phyloP scores from a whole-genome alignment of 208 protist species.

The Leishmania lainsoni region DNA sequence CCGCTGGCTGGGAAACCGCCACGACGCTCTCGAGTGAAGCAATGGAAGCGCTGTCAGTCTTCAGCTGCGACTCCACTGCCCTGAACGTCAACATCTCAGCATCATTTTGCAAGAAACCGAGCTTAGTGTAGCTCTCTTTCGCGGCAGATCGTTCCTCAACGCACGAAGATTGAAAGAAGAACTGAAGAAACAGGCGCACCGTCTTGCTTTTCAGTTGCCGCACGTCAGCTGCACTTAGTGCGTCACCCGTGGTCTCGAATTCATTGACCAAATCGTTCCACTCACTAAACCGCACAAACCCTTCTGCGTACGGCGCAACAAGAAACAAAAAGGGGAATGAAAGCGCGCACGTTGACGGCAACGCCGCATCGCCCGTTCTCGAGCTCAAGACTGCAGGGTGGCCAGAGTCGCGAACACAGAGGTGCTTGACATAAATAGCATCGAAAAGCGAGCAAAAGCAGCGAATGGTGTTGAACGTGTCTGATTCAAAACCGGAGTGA shows the following conservation, averaged over 20 bases:
- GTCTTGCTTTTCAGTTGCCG: slow-evolving; percentile 26
- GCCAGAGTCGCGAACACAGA: slow-evolving; percentile 13
- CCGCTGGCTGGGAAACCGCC: not conserved
- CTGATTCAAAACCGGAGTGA: slow-evolving; percentile 51
- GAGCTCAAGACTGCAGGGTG: slow-evolving; percentile 9
- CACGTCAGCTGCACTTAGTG: slow-evolving; percentile 25
- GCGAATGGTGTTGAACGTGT: slow-evolving; percentile 48
- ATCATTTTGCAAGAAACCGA: slow-evolving; percentile 47
- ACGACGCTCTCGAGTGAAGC: slow-evolving; percentile 13
- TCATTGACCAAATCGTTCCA: slow-evolving; percentile 25
- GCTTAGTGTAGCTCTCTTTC: slow-evolving; percentile 17
- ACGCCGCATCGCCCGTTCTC: not conserved
- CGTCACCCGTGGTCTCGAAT: slow-evolving; percentile 22
- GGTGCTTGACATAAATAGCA: slow-evolving; percentile 62
- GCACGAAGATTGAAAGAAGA: slow-evolving; percentile 50
- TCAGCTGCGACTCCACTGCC: slow-evolving; percentile 30
- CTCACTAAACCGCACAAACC: slow-evolving; percentile 60
- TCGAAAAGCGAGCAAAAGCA: slow-evolving; percentile 75
- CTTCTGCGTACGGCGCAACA: slow-evolving; percentile 67
- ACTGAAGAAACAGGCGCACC: slow-evolving; percentile 41
- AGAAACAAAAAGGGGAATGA: slow-evolving; percentile 80
- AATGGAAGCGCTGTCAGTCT: not conserved
- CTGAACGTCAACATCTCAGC: slow-evolving; percentile 58
- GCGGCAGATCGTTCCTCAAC: slow-evolving; percentile 12
- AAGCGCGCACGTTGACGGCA: slow-evolving; percentile 31